A percentile compares a stretch with the other conserved stretches of the same genome.
Conservation (phyloP, 768 basidiomycete species). For the Suillus cothurnatus region DNA sequence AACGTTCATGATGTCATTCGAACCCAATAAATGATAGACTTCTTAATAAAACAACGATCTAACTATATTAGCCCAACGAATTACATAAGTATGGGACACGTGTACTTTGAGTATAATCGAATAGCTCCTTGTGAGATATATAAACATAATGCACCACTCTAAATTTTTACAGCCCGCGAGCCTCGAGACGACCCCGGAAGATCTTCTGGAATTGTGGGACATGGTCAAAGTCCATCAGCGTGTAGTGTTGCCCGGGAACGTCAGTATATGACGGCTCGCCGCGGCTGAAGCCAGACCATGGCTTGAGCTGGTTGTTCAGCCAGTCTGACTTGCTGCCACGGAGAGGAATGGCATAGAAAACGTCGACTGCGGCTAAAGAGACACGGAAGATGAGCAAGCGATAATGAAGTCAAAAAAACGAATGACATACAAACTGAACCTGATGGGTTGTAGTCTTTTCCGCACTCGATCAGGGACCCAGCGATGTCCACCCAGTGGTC, state of each 20-base stretch:
- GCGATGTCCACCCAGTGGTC: slow-evolving; percentile 35
- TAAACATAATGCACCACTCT: background rate
- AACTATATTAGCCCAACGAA: background rate
- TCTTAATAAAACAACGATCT: background rate
- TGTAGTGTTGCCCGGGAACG: slow-evolving; percentile 32
- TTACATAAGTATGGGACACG: background rate
- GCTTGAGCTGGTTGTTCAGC: slow-evolving; percentile 31
- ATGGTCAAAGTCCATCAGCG: slow-evolving; percentile 34
- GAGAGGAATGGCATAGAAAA: slow-evolving; percentile 33
- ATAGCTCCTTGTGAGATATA: background rate
- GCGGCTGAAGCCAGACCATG: slow-evolving; percentile 28
- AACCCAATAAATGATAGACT: background rate
- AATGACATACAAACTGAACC: slow-evolving; percentile 29
- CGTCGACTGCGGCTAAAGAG: slow-evolving; percentile 19
- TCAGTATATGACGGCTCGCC: slow-evolving; percentile 25
- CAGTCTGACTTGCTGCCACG: slow-evolving; percentile 31
- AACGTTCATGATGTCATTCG: background rate
- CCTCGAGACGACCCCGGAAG: slow-evolving; percentile 28
- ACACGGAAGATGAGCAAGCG: slow-evolving; percentile 1
- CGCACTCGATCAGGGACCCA: slow-evolving; percentile 33
- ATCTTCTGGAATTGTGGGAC: slow-evolving; percentile 33
- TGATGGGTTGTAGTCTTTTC: slow-evolving; percentile 28
- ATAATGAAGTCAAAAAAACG: too few species aligned
- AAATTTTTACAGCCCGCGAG: slow-evolving; percentile 26
- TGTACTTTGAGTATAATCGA: background rate